Percentiles rank a stretch among this genome's conserved stretches.
These are phyloP conservation scores for Lepraria neglecta DNA, from an alignment of 495 filamentous ascomycete genomes.

Conservation along the genomic window DNA sequence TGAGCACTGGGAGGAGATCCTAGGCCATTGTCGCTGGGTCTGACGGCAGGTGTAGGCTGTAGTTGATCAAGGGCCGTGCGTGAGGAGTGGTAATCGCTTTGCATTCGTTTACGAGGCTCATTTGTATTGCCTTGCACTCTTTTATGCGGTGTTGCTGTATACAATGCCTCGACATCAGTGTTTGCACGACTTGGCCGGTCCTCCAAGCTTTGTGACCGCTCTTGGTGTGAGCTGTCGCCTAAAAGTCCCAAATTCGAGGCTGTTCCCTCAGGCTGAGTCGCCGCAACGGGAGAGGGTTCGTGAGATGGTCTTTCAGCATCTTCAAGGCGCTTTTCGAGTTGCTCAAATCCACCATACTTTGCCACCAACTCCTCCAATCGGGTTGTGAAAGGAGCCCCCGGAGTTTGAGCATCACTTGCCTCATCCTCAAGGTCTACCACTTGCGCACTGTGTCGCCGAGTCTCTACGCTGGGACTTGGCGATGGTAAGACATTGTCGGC, in stretches of 20 bases:
- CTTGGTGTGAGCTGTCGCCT: background rate
- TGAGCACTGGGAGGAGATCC: background rate
- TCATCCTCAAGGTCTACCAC: slow-evolving; percentile 16
- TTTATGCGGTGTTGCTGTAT: slow-evolving; percentile 4
- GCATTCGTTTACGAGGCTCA: slow-evolving; percentile 18
- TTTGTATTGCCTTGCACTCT: slow-evolving; percentile 6
- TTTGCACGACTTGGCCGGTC: background rate
- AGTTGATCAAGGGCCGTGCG: background rate
- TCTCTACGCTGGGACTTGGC: slow-evolving; percentile 51
- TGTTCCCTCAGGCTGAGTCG: background rate
- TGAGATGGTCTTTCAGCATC: slow-evolving; percentile 11
- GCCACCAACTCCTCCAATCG: slow-evolving; percentile 17
- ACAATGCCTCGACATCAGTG: background rate
- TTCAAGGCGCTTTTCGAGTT: slow-evolving; percentile 19
- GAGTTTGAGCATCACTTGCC: background rate
- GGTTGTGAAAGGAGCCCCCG: background rate
- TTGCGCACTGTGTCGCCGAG: slow-evolving; percentile 34
- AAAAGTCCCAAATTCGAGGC: background rate
- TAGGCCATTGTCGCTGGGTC: background rate
- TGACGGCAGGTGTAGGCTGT: background rate
- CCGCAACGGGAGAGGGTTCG: background rate
- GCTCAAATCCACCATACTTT: slow-evolving; percentile 20
- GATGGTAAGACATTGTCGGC: slow-evolving; percentile 41
- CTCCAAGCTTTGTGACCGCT: background rate
- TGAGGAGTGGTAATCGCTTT: background rate